A percentile compares a stretch with the other conserved stretches of the same genome.
These are phyloP conservation scores for Ettlia oleoabundans DNA, from an alignment of 139 green algal genomes.

Conservation along the genomic window DNA sequence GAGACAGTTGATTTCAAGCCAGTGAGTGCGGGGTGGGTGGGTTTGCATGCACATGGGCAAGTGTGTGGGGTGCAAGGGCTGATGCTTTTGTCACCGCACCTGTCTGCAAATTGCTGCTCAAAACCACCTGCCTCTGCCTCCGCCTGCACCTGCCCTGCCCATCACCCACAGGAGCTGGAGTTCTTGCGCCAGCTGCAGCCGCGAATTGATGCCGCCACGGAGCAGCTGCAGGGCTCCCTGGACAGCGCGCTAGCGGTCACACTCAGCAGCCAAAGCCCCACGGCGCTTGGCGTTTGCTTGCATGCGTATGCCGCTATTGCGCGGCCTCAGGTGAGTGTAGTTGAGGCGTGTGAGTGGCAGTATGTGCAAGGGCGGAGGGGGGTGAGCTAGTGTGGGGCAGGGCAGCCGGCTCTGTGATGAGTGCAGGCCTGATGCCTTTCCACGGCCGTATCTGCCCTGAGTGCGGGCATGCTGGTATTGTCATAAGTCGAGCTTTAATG, in stretches of 20 bases:
- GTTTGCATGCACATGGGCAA: not conserved
- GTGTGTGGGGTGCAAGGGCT: too few relatives aligned
- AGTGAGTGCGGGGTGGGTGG: too few relatives aligned
- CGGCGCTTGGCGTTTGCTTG: conserved; percentile 73
- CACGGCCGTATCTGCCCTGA: too few relatives aligned
- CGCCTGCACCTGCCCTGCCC: not conserved
- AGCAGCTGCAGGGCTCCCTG: conserved; percentile 59
- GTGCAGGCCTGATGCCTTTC: too few relatives aligned
- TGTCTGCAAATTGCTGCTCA: too few relatives aligned
- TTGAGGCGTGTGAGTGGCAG: not conserved
- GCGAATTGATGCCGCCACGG: conserved; percentile 60
- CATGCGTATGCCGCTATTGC: conserved; percentile 83
- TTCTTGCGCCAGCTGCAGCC: conserved; percentile 77
- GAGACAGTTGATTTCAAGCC: too few relatives aligned
- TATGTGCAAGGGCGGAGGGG: not conserved
- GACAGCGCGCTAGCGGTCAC: conserved; percentile 56
- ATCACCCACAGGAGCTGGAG: conserved; percentile 72
- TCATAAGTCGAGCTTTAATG: too few relatives aligned
- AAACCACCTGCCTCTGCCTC: too few relatives aligned
- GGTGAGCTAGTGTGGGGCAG: too few relatives aligned
- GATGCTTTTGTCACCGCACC: too few relatives aligned
- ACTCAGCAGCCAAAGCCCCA: conserved; percentile 48
- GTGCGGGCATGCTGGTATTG: too few relatives aligned
- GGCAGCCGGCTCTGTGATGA: too few relatives aligned
- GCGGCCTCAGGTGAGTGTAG: not conserved